Evolutionary conservation across 768 basidiomycete genomes (phyloP), one percentile per base, ranked within the genome.

Genomic region (Piloderma croceum): DNA sequence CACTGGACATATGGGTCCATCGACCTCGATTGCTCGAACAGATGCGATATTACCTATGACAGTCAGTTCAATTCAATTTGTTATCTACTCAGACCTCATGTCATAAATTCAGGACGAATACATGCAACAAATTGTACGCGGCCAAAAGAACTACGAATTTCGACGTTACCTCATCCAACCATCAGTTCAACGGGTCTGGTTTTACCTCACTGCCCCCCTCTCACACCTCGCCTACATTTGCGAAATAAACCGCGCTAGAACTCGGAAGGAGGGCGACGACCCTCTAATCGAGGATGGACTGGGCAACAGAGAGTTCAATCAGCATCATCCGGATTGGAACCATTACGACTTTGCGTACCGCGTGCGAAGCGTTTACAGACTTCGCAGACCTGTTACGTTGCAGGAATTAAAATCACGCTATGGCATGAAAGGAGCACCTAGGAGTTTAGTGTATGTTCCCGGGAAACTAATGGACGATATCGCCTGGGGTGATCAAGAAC

Each of bases 81-180:
- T n/a, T n/a, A n/a, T n/a, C n/a, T n/a, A n/a, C n/a, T n/a, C n/a
- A n/a, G n/a, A n/a, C n/a, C n/a, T n/a, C n/a, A n/a, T n/a, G n/a
- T n/a, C n/a, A n/a, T n/a, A n/a, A n/a, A n/a, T n/a, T n/a, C n/a
- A n/a, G n/a, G 46, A 48, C 41, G 47, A 49, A 6, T 57, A 42
- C 41, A 57, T 59, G 52, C 38, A 40, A 43, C 41, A 53, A 13
- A 57, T 60, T 9, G 33, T 56, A 10, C 34, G 39, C n/a, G 42
- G 52, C 24, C 38, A 51, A 35, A 57, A 55, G 42, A 55, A 21
- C 18, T 55, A 54, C 50, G 42, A 54, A 48, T 63, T 62, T 48
- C 56, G 60, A 40, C 40, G 47, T 46, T 62, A 60, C 50, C 53
- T 57, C 49, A 61, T 53, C 42, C 9, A 43, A 13, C 35, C 49